A percentile compares a stretch with the other conserved stretches of the same genome.
phyloP scores from a whole-genome alignment of 75 land plant genomes.

The Picea sitchensis region DNA sequence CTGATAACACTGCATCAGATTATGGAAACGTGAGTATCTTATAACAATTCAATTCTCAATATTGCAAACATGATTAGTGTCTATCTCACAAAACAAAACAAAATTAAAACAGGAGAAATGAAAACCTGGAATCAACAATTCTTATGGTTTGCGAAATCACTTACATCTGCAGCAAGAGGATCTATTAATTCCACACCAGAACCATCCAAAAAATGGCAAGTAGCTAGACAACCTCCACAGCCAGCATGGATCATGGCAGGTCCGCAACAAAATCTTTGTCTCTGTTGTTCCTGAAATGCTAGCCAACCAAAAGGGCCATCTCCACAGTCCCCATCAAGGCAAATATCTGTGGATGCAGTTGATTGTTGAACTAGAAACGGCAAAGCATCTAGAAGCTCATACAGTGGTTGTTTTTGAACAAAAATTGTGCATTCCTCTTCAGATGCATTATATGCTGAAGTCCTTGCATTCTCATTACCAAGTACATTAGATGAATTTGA shows the following conservation, averaged over 20 bases:
- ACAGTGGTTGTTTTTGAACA: constrained; percentile 59
- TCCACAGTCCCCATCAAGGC: constrained; percentile 73
- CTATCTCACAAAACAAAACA: not conserved
- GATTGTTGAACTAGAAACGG: constrained; percentile 88
- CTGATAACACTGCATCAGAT: too few relatives aligned
- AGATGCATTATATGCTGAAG: constrained; percentile 27
- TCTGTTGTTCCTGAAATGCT: constrained; percentile 72
- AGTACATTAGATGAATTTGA: constrained; percentile 33
- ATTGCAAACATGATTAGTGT: too few relatives aligned
- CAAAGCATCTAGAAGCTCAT: constrained; percentile 81
- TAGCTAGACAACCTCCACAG: constrained; percentile 77
- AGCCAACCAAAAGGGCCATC: constrained; percentile 92
- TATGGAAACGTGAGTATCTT: too few relatives aligned
- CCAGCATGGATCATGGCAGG: constrained; percentile 81
- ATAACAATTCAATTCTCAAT: too few relatives aligned
- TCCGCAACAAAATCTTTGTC: constrained; percentile 76
- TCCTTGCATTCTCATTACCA: constrained; percentile 30
- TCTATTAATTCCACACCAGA: constrained; percentile 76
- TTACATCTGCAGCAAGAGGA: constrained; percentile 83
- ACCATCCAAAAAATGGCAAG: constrained; percentile 76
- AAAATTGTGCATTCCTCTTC: constrained; percentile 38
- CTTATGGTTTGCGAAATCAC: not conserved
- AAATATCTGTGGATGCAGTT: constrained; percentile 68
- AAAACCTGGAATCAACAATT: constrained; percentile 2
- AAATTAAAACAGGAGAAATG: not conserved